Evolutionary conservation across 306 rosid species (phyloP).

Genomic region (Castanea mollissima): DNA sequence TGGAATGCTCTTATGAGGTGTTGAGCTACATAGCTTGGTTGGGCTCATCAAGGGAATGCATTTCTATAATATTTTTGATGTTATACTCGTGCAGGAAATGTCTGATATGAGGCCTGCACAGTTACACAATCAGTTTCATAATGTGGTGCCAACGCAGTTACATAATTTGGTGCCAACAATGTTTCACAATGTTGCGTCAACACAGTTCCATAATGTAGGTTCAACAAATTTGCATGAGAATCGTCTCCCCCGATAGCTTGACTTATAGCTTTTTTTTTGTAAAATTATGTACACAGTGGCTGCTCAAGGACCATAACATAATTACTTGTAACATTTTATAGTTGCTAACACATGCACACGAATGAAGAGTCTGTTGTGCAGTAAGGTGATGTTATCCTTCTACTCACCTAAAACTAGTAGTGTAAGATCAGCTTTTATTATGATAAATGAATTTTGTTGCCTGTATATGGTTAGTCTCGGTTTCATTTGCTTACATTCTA

Average conservation of each 20-base stretch:
- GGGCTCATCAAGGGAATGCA: background rate
- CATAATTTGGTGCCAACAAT: constrained; percentile 45
- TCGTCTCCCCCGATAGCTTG: constrained; percentile 44
- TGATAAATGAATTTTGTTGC: background rate
- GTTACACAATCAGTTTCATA: constrained; percentile 25
- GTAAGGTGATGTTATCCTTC: background rate
- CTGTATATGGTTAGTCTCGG: background rate
- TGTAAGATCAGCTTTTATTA: background rate
- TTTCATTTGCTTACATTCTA: background rate
- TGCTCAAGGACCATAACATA: background rate
- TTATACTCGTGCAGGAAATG: constrained; percentile 35
- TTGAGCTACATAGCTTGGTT: background rate
- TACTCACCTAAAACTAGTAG: background rate
- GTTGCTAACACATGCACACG: background rate
- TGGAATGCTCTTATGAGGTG: background rate
- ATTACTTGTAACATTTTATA: background rate
- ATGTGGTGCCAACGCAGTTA: constrained; percentile 44
- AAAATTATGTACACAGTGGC: constrained; percentile 13
- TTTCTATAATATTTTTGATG: constrained; percentile 15
- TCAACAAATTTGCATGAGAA: constrained; percentile 46
- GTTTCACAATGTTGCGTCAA: constrained; percentile 37
- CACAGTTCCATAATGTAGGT: constrained; percentile 35
- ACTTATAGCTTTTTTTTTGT: background rate
- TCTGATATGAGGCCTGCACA: constrained; percentile 27
- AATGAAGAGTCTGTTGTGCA: background rate